Evolutionary conservation across 208 protist genomes (phyloP), one percentile per base, ranked within the genome.

Genomic region (Naegleria gruberi): DNA sequence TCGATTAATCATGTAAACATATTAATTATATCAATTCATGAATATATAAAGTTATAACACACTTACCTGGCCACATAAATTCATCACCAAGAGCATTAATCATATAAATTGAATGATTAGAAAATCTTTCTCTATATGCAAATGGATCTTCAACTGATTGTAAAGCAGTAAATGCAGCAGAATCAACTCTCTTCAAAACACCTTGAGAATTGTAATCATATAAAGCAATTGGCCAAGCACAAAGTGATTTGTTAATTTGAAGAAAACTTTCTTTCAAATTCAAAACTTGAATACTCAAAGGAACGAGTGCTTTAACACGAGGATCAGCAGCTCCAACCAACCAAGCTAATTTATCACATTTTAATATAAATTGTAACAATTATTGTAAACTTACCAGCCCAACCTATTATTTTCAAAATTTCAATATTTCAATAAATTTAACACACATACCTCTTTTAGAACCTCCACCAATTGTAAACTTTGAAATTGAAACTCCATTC

Each of bases 401-500:
- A 55, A 55, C 46, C 46, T 55, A 55, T 19, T 55, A 19, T 55
- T 5, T 5, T 19, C 15, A 55, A 55, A 19, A 55, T 55, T 55
- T 55, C 15, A 5, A 15, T 15, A 55, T 55, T 55, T 55, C 46
- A 55, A 55, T 55, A 55, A 55, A 19, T 55, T 19, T 55, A 19
- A 55, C 46, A 55, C 46, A 93, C 93, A 4, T n/a, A 73, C 55
- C 55, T n/a, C 55, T 8, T n/a, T 73, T 73, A n/a, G 15, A n/a
- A 12, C 92, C 94, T 81, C 94, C 94, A 37, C 91, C 82, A 46
- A 95, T 47, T 46, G 95, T 47, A 73, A 94, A 95, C 34, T 81
- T 55, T 34, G 47, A 43, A 10, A 93, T 83, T 26, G 3, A 47
- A 40, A 91, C 34, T 34, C 30, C 30, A 47, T 89, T 40, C n/a